Percentiles rank a stretch among this genome's conserved stretches.
Evolutionary conservation across 441 rosid genomes (phyloP).

Genomic region (Capsella rubella): DNA sequence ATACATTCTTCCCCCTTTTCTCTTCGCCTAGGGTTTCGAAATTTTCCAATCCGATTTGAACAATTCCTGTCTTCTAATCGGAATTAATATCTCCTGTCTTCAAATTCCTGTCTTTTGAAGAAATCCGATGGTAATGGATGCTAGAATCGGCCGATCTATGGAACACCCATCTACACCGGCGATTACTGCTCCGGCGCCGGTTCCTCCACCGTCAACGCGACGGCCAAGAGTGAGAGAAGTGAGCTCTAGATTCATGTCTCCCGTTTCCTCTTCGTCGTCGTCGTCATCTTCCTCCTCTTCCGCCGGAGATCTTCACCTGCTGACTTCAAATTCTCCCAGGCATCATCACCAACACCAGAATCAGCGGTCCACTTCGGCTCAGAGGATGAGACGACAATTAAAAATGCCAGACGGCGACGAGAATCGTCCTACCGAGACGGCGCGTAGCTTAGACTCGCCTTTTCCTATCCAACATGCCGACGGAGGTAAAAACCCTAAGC

Average conservation of each 20-base stretch:
- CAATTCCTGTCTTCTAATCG: neutral
- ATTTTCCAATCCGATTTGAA: neutral
- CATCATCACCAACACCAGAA: slow-evolving; percentile 44
- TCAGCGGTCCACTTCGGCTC: slow-evolving; percentile 60
- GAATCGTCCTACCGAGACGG: slow-evolving; percentile 45
- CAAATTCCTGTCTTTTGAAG: neutral
- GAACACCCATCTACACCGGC: slow-evolving; percentile 31
- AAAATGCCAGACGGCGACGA: slow-evolving; percentile 51
- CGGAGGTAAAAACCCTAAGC: slow-evolving; percentile 20
- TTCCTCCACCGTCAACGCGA: slow-evolving; percentile 58
- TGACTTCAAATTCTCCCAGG: slow-evolving; percentile 48
- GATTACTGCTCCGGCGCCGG: slow-evolving; percentile 38
- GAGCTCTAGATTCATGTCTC: slow-evolving; percentile 88
- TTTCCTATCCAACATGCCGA: slow-evolving; percentile 25
- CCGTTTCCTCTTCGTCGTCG: slow-evolving; percentile 46
- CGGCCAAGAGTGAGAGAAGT: slow-evolving; percentile 87
- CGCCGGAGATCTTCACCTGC: slow-evolving; percentile 44
- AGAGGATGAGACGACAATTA: slow-evolving; percentile 57
- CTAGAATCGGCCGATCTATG: slow-evolving; percentile 6
- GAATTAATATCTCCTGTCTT: neutral
- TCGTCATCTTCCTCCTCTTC: slow-evolving; percentile 44
- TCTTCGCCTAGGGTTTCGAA: slow-evolving; percentile 7
- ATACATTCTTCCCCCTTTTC: neutral
- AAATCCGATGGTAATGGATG: slow-evolving; percentile 29
- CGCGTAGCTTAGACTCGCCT: slow-evolving; percentile 53